Evolutionary conservation across 805 yeast genomes (phyloP), one percentile per base, ranked within the genome.

Genomic region (Metschnikowia shivogae): DNA sequence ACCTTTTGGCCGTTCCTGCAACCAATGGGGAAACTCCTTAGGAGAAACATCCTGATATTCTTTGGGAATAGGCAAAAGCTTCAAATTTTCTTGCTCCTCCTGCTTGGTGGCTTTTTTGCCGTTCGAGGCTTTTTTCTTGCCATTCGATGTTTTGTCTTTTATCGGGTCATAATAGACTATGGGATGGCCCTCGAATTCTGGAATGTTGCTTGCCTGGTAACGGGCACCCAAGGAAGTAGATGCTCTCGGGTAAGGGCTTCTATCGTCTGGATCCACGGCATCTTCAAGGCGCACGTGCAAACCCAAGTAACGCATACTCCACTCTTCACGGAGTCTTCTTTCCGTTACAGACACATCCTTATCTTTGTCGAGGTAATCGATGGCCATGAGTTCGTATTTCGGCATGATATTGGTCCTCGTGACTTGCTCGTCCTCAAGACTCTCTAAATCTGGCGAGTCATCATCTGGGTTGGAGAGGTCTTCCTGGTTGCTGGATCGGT

Each of bases 301-400:
- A 1, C 96, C 95, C 22, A 87, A 70, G 56, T 85, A 89, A 51
- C 95, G 64, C 67, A 81, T 84, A 2, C 82, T 83, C 96, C 96
- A 89, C 57, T 82, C 89, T 61, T 82, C 88, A n/a, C 64, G 48
- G 28, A 73, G 64, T 45, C 88, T 59, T 49, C 87, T 61, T 46
- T 78, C 66, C 32, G 70, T 65, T 14, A 76, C 59, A 0, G 77
- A 56, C 3, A 70, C 47, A 2, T 55, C 42, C 1, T 57, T 55
- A 55, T 82, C 89, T 5, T 66, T 64, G 31, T 65, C 63, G 24
- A 82, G 57, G 54, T 81, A 82, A 14, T 70, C 70, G 4, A 68
- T 68, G 0, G 88, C 87, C 56, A 76, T 60, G 34, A 72, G 68
- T 61, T 82, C 89, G 57, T 81, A 81, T 39, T 67, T 64, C 2